Percentiles rank a stretch among this genome's conserved stretches.
Conservation (phyloP, 192 early-diverging fungal species). For the Backusella tuberculispora region DNA sequence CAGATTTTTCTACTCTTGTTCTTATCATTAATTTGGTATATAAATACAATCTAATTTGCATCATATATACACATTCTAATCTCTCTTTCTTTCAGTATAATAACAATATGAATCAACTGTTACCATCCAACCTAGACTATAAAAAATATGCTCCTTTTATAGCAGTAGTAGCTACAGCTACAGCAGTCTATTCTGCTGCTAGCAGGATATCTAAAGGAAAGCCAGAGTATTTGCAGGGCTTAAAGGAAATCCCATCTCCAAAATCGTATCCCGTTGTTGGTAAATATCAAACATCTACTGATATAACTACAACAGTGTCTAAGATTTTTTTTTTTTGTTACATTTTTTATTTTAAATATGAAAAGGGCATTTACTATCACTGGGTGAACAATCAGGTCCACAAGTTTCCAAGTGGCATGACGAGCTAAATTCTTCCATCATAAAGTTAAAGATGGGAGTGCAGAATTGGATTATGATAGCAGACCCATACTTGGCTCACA, state of each 20-base stretch:
- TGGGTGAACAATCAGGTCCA: neutral
- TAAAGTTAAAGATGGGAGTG: conserved; percentile 10
- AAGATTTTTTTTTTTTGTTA: neutral
- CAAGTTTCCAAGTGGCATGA: conserved; percentile 8
- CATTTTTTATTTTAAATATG: neutral
- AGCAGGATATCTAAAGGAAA: neutral
- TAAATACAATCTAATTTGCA: neutral
- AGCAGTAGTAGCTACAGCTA: neutral
- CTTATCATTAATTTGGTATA: neutral
- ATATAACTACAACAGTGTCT: no score
- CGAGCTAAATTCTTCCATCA: neutral
- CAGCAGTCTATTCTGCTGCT: neutral
- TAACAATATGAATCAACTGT: neutral
- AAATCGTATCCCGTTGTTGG: neutral
- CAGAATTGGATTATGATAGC: conserved; percentile 20
- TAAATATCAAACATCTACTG: neutral
- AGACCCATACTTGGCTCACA: conserved; percentile 17
- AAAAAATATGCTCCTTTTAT: neutral
- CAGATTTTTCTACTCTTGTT: no score
- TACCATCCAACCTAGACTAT: neutral
- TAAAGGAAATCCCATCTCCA: neutral
- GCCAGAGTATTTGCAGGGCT: neutral
- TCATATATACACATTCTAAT: neutral
- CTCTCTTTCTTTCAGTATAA: neutral
- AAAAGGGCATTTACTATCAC: conserved; percentile 7